Evolutionary conservation across 768 basidiomycete genomes (phyloP).

Genomic region (Leucogyrophana mollusca): DNA sequence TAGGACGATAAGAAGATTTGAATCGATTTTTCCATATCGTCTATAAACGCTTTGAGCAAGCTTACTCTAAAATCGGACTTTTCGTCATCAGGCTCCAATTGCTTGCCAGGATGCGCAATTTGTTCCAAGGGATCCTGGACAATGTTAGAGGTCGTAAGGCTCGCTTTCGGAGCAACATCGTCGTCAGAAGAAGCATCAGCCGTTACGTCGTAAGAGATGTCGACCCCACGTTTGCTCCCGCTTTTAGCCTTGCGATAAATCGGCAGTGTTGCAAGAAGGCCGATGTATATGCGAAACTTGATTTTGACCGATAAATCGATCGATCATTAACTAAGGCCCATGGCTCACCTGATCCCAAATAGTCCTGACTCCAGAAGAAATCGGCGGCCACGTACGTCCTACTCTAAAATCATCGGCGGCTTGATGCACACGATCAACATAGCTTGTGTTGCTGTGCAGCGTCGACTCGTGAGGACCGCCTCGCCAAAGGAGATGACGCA

Average conservation of each 20-base stretch:
- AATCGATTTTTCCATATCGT: constrained; percentile 57
- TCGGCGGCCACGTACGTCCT: constrained; percentile 29
- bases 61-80: constrained; percentile 9
- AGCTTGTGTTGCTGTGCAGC: constrained; percentile 8
- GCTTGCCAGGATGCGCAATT: constrained; percentile 25
- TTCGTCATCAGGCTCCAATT: constrained; percentile 20
- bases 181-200: constrained; percentile 29
- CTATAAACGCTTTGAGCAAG: constrained; percentile 50
- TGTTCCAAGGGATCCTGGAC: constrained; percentile 30
- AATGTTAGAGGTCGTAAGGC: constrained; percentile 16
- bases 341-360: constrained; percentile 29
- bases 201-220: constrained; percentile 29
- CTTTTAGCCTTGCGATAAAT: constrained; percentile 28
- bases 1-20: constrained; percentile 72
- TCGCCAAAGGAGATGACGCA: neutral
- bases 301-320: constrained; percentile 1
- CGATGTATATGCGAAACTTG: constrained; percentile 31
- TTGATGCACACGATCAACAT: constrained; percentile 21
- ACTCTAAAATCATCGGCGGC: constrained; percentile 31
- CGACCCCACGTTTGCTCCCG: constrained; percentile 13
- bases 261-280: constrained; percentile 27
- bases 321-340: neutral
- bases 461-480: neutral
- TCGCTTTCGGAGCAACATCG: constrained; percentile 20
- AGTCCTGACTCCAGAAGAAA: constrained; percentile 23